These are phyloP conservation scores for Asterochloris erici DNA, from an alignment of 139 green algal species.

Conservation along the genomic window DNA sequence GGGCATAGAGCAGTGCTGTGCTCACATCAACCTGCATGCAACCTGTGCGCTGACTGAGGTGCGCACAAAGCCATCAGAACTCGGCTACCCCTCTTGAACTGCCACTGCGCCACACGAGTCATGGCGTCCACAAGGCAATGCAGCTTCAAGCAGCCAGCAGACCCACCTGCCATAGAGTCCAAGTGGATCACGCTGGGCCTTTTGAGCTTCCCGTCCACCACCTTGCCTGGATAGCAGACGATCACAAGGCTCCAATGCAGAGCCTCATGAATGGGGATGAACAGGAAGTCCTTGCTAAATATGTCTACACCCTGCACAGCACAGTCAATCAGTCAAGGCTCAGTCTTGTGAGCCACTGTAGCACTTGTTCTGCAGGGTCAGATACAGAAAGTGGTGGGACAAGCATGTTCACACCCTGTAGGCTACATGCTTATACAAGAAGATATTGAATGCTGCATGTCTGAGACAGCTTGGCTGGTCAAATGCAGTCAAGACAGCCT, in stretches of 20 bases:
- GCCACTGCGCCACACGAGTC: no score
- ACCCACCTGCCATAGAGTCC: conserved; percentile 65
- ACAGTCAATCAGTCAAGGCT: background rate
- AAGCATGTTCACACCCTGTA: no score
- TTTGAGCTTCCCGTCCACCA: background rate
- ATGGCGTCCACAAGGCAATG: background rate
- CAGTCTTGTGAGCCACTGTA: no score
- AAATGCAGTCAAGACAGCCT: no score
- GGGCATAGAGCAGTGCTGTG: no score
- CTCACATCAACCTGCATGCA: no score
- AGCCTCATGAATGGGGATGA: conserved; percentile 84
- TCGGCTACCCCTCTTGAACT: no score
- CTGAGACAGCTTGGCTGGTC: no score
- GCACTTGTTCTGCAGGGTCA: background rate
- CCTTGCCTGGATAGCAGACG: conserved; percentile 69
- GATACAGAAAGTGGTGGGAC: background rate
- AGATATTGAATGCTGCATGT: no score
- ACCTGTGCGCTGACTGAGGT: no score
- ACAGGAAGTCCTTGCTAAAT: conserved; percentile 83
- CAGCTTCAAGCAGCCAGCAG: background rate
- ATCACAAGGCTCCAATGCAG: conserved; percentile 90
- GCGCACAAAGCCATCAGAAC: no score
- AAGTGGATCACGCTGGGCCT: conserved; percentile 70
- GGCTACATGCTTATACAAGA: no score
- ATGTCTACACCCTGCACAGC: conserved; percentile 63